Evolutionary conservation across 371 early-diverging fungal genomes (phyloP).

Genomic region (Syncephalastrum contaminatum): DNA sequence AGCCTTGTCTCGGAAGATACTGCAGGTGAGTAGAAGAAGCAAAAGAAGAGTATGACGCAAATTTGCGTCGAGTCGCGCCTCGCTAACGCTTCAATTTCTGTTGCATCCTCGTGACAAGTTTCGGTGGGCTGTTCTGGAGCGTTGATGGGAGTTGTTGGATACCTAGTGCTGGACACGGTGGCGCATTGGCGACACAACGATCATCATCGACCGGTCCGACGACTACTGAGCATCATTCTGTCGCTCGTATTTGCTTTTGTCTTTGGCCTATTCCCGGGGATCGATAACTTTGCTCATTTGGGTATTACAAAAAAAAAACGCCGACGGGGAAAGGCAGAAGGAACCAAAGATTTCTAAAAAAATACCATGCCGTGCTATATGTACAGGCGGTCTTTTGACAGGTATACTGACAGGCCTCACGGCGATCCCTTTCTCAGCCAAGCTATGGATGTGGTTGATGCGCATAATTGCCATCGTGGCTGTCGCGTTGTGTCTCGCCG

Average conservation of each 20-base stretch:
- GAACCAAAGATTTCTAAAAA: not conserved
- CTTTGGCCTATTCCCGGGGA: constrained; percentile 64
- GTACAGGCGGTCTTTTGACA: constrained; percentile 65
- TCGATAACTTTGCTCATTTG: constrained; percentile 77
- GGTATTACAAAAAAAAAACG: constrained; percentile 45
- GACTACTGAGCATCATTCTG: not conserved
- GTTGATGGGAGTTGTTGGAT: constrained; percentile 71
- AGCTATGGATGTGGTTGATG: too few relatives aligned
- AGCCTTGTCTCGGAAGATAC: constrained; percentile 52
- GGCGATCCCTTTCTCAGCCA: too few relatives aligned
- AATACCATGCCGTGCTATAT: constrained; percentile 40
- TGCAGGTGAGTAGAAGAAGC: constrained; percentile 19
- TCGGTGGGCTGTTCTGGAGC: constrained; percentile 77
- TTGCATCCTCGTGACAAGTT: constrained; percentile 14
- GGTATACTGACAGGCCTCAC: constrained; percentile 50
- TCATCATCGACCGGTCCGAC: constrained; percentile 1
- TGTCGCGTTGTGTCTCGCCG: constrained; percentile 13
- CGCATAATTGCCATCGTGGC: too few relatives aligned
- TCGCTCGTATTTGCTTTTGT: constrained; percentile 30
- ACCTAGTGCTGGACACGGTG: constrained; percentile 66
- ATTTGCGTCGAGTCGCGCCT: too few relatives aligned
- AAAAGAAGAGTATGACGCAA: too few relatives aligned
- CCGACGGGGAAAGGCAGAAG: constrained; percentile 36
- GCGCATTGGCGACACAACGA: constrained; percentile 64
- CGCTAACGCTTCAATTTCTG: too few relatives aligned